Evolutionary conservation across 306 rosid genomes (phyloP).

Genomic region (Mimosa pudica): DNA sequence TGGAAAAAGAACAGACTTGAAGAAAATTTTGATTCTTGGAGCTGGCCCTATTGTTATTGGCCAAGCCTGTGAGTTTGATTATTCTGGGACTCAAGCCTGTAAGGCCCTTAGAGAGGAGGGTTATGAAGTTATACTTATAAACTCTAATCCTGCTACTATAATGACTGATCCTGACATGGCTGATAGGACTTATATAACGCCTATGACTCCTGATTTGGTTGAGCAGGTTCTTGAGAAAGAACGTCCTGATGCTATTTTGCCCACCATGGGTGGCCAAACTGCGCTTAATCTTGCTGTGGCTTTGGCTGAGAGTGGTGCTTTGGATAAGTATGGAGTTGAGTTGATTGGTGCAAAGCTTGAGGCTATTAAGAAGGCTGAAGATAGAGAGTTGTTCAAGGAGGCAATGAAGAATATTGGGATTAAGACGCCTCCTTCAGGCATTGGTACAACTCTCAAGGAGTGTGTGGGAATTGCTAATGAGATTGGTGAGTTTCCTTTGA

Average conservation of each 20-base stretch:
- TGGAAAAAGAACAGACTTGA: conserved; percentile 80
- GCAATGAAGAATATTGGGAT: conserved; percentile 91
- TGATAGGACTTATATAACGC: conserved; percentile 77
- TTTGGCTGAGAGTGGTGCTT: conserved; percentile 74
- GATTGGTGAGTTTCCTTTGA: conserved; percentile 80
- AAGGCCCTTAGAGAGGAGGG: conserved; percentile 92
- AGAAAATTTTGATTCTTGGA: conserved; percentile 89
- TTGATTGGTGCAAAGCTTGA: conserved; percentile 95
- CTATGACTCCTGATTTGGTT: conserved; percentile 90
- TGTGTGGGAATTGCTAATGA: conserved; percentile 58
- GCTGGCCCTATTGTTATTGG: conserved; percentile 97
- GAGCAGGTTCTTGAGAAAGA: conserved; percentile 82
- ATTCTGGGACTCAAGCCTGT: conserved; percentile 96
- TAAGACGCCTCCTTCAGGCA: conserved; percentile 85
- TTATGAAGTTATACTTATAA: conserved; percentile 74
- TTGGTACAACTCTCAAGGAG: conserved; percentile 59
- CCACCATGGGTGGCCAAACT: conserved; percentile 98
- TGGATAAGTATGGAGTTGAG: conserved; percentile 71
- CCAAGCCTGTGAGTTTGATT: conserved; percentile 95
- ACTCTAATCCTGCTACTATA: conserved; percentile 94
- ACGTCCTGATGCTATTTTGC: conserved; percentile 87
- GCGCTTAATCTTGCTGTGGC: conserved; percentile 88
- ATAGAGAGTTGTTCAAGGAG: conserved; percentile 81
- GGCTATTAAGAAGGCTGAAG: conserved; percentile 89
- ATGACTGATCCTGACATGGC: conserved; percentile 97